These are phyloP conservation scores for Leccinum fibrillosum DNA, from an alignment of 768 basidiomycete genomes.

Conservation along the genomic window DNA sequence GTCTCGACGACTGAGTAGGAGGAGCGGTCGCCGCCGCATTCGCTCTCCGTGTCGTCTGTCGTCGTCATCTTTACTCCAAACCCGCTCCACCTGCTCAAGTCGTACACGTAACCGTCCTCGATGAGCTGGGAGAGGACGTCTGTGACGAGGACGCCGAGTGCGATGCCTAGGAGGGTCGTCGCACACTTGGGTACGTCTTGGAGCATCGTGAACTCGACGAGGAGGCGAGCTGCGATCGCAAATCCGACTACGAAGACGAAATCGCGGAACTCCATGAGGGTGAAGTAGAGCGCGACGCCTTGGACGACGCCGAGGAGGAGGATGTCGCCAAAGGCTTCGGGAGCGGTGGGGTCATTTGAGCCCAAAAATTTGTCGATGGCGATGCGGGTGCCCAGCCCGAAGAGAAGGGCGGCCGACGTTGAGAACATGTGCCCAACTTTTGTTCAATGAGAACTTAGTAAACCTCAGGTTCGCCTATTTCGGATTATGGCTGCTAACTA, in stretches of 20 bases:
- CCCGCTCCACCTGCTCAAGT: constrained; percentile 13
- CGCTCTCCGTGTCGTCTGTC: constrained; percentile 10
- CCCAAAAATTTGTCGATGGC: constrained; percentile 56
- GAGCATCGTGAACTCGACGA: constrained; percentile 55
- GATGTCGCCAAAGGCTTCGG: constrained; percentile 48
- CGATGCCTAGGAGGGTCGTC: constrained; percentile 63
- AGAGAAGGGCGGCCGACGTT: constrained; percentile 64
- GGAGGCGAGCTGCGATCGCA: constrained; percentile 57
- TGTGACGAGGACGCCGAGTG: constrained; percentile 65
- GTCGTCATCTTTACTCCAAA: too few species aligned
- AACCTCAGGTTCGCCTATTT: constrained; percentile 19
- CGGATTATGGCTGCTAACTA: background rate
- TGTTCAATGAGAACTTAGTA: constrained; percentile 11
- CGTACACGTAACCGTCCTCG: constrained; percentile 43
- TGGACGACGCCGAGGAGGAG: constrained; percentile 73
- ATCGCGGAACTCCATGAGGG: constrained; percentile 51
- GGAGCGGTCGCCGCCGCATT: background rate
- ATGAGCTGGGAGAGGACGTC: constrained; percentile 68
- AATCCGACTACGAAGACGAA: constrained; percentile 55
- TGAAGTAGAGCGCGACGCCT: constrained; percentile 69
- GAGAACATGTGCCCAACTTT: constrained; percentile 38
- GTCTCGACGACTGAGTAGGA: constrained; percentile 9
- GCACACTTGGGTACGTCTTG: constrained; percentile 55
- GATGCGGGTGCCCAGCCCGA: constrained; percentile 74
- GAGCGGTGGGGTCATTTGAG: constrained; percentile 29